Evolutionary conservation across 768 basidiomycete species (phyloP), one percentile per base, ranked within the genome.

Genomic region (Melanogaster broomeanus): DNA sequence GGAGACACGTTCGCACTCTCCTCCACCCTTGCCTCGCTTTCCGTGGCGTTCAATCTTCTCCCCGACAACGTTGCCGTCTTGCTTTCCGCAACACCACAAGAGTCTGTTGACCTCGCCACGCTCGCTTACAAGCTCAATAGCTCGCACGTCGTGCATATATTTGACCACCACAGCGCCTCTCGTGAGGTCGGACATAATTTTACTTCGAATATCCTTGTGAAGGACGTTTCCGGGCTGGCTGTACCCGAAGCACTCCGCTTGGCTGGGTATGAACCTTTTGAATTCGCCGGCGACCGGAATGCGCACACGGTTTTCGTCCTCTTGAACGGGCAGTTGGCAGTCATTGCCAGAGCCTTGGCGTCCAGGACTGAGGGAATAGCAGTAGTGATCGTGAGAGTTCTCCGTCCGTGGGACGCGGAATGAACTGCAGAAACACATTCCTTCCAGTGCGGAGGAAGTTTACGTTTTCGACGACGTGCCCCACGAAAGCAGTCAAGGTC

Each of bases 381-480:
- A 3, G 77, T 87, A 1, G 74, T 94, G 49, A 69, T 80, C 40
- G 86, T 93, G 46, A 86, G 88, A 55, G 84, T 91, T n/a, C 76
- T 92, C 46, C 82, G 89, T 42, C 90, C 93, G 21, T 94, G 93
- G 93, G 75, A 81, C 61, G 82, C 85, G 52, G 72, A n/a, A 75
- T 18, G 78, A 81, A n/a, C 75, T 96, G 53, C 77, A 75, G 55
- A 66, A 63, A 13, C 68, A 78, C 22, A 62, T 95, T 30, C 93
- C 93, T 6, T 45, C 74, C 6, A 79, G 79, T 15, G 85, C 76
- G 19, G 76, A 72, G 60, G 71, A 69, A 22, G 72, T 95, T 7
- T 78, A 90, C 60, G 87, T 95, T 51, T 70, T 93, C 24, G 90
- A 92, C 55, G 92, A 95, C 56, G 87, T 90, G 11, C 80, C 85